Evolutionary conservation across 2,329 filamentous ascomycete species (phyloP).

Genomic region (Xylaria sp.): DNA sequence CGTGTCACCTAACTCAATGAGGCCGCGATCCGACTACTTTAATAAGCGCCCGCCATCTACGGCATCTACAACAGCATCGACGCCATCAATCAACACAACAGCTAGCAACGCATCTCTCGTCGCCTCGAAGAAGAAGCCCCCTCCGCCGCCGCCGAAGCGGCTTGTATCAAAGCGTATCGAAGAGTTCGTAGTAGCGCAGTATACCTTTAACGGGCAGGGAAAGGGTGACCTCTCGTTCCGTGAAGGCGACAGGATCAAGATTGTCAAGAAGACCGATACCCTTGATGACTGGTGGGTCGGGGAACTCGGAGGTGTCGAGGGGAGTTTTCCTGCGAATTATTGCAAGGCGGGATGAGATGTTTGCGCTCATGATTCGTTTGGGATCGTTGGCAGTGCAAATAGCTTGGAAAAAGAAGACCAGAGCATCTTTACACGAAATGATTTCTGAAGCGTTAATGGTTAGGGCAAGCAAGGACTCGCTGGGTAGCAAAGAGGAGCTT

Average conservation of each 20-base stretch:
- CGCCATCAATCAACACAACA: constrained; percentile 44
- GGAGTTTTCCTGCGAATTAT: constrained; percentile 87
- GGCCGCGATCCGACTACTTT: constrained; percentile 50
- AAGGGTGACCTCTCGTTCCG: constrained; percentile 77
- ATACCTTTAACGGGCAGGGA: constrained; percentile 77
- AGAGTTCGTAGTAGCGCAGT: constrained; percentile 77
- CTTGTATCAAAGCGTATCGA: constrained; percentile 59
- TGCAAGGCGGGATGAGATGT: constrained; percentile 60
- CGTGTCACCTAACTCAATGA: constrained; percentile 47
- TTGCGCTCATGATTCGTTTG: background rate
- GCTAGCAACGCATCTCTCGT: constrained; percentile 42
- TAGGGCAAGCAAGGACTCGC: background rate
- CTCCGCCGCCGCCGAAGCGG: constrained; percentile 74
- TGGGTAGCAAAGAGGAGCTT: background rate
- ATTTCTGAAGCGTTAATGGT: background rate
- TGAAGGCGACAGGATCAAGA: constrained; percentile 80
- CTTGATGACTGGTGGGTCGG: constrained; percentile 92
- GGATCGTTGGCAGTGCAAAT: background rate
- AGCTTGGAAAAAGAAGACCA: background rate
- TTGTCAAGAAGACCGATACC: constrained; percentile 81
- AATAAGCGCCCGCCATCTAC: constrained; percentile 42
- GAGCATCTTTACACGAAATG: background rate
- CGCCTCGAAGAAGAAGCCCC: constrained; percentile 76
- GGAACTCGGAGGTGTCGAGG: constrained; percentile 73
- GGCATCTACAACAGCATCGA: constrained; percentile 46